Evolutionary conservation across 1,284 basidiomycete genomes (phyloP).

Genomic region (Pyrrhoderma noxium): DNA sequence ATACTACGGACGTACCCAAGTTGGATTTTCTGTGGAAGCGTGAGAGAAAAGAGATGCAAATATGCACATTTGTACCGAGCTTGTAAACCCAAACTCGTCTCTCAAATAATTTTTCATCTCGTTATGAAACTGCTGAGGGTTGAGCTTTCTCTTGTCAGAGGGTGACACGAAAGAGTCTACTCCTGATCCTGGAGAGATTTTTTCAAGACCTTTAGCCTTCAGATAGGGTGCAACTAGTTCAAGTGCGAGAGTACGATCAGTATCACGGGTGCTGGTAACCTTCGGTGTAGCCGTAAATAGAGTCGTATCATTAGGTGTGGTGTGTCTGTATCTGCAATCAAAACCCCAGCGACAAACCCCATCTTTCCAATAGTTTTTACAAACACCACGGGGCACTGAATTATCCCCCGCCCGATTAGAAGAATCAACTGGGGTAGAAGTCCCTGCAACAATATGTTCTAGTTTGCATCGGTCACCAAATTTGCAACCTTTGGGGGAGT

Average conservation of each 20-base stretch:
- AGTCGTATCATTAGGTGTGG: neutral
- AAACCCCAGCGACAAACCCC: conserved; percentile 45
- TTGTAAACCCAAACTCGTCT: conserved; percentile 39
- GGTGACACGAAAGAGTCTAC: conserved; percentile 34
- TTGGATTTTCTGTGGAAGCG: conserved; percentile 37
- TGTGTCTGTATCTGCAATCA: conserved; percentile 40
- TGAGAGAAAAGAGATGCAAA: conserved; percentile 44
- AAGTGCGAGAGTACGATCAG: conserved; percentile 1
- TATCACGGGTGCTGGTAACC: no score
- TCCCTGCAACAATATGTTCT: no score
- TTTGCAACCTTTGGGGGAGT: conserved; percentile 34
- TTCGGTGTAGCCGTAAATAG: neutral
- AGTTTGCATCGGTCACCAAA: conserved; percentile 32
- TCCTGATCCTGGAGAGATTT: conserved; percentile 27
- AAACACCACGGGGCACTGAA: conserved; percentile 29
- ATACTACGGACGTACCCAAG: conserved; percentile 59
- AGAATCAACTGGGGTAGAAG: no score
- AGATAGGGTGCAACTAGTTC: conserved; percentile 37
- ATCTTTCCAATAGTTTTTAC: conserved; percentile 44
- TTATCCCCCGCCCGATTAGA: no score
- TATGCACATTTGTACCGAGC: conserved; percentile 35
- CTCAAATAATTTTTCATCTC: conserved; percentile 37
- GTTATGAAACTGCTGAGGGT: conserved; percentile 46
- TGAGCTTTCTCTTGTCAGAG: conserved; percentile 24
- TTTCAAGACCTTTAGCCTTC: conserved; percentile 41